These are phyloP conservation scores for Henningerozyma blattae DNA, from an alignment of 805 yeast genomes.

Conservation along the genomic window DNA sequence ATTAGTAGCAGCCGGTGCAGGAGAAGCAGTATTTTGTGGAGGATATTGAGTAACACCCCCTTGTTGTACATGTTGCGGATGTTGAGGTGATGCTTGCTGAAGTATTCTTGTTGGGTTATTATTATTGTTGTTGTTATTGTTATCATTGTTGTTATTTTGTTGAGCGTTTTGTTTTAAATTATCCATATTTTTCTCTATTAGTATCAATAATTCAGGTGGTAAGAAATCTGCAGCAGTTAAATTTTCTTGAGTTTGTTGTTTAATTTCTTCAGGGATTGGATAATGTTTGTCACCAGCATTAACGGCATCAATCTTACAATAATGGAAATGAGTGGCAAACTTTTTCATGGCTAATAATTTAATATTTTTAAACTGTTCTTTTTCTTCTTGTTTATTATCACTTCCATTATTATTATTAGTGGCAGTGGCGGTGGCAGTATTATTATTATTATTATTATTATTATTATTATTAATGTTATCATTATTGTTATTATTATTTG, in stretches of 20 bases:
- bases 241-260: constrained; percentile 19
- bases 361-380: constrained; percentile 24
- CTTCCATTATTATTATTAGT: constrained; percentile 3
- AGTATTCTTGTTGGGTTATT: not conserved
- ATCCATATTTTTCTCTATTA: constrained; percentile 24
- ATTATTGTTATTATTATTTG: constrained; percentile 1
- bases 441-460: constrained; percentile 2
- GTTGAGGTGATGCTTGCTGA: not conserved
- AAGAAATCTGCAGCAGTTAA: constrained; percentile 16
- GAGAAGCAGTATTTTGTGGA: constrained; percentile 5
- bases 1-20: constrained; percentile 1
- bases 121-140: constrained; percentile 5
- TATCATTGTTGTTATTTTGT: constrained; percentile 4
- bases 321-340: constrained; percentile 27
- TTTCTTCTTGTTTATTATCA: constrained; percentile 10
- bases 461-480: constrained; percentile 2
- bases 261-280: constrained; percentile 25
- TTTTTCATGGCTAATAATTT: constrained; percentile 21
- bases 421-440: constrained; percentile 9
- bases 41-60: constrained; percentile 13
- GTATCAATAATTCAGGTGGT: constrained; percentile 19
- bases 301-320: constrained; percentile 9
- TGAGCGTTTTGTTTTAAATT: constrained; percentile 15
- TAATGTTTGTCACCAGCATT: constrained; percentile 20
- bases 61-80: constrained; percentile 15